phyloP scores from a whole-genome alignment of 192 early-diverging fungal genomes.

The Podila epicladia region DNA sequence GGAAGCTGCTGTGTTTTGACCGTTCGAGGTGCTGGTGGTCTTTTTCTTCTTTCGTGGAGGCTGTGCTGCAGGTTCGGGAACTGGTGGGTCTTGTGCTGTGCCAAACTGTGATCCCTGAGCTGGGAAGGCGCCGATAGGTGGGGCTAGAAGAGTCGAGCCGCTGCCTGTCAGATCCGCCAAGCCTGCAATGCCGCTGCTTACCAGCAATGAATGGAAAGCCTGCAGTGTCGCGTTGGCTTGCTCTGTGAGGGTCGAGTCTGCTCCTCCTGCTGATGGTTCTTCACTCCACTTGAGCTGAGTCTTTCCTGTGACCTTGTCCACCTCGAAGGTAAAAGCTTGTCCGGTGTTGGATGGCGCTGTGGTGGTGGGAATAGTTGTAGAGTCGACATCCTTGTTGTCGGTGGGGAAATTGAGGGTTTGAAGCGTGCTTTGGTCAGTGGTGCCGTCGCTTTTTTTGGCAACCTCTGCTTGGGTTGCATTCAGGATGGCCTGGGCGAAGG shows the following conservation, averaged over 20 bases:
- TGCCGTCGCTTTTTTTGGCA: conserved; percentile 1
- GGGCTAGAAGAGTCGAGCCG: conserved; percentile 10
- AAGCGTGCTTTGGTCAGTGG: conserved; percentile 8
- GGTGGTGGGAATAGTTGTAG: not conserved
- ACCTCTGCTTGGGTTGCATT: conserved; percentile 20
- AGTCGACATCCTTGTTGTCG: not conserved
- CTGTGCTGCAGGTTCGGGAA: not conserved
- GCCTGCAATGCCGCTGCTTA: conserved; percentile 20
- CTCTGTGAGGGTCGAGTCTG: not conserved
- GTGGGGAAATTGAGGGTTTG: conserved; percentile 4
- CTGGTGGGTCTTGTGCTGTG: conserved; percentile 11
- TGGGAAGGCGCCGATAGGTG: conserved; percentile 37
- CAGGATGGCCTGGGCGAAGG: conserved; percentile 36
- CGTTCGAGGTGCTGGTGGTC: conserved; percentile 12
- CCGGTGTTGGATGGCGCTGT: not conserved
- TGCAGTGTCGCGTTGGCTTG: conserved; percentile 26
- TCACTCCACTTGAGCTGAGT: conserved; percentile 46
- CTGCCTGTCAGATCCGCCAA: conserved; percentile 11
- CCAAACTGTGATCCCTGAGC: conserved; percentile 48
- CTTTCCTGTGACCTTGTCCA: conserved; percentile 44
- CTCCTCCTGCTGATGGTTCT: conserved; percentile 3
- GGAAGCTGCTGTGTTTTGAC: conserved; percentile 43
- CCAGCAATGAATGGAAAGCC: conserved; percentile 29
- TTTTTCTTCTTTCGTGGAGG: conserved; percentile 27
- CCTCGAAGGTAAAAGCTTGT: conserved; percentile 38